Evolutionary conservation across 2,329 filamentous ascomycete genomes (phyloP).

Genomic region (Talaromyces sp.): DNA sequence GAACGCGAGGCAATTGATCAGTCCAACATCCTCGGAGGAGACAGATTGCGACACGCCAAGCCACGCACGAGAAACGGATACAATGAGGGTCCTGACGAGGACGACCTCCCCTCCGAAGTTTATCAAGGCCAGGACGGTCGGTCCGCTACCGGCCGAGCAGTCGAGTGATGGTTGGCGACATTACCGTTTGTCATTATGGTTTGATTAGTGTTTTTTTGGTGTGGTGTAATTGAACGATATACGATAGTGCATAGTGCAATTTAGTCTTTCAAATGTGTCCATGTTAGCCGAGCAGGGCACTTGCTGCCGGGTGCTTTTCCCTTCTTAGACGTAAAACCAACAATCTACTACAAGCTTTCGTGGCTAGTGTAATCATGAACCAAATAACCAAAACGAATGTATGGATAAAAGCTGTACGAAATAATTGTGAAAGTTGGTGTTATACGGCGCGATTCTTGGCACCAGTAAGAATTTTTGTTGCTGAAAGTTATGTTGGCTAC

Average conservation of each 20-base stretch:
- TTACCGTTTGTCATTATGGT: not conserved
- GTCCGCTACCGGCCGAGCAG: constrained; percentile 11
- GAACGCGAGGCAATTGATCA: constrained; percentile 22
- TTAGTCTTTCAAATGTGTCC: not conserved
- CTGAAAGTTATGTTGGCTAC: not conserved
- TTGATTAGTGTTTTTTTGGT: not conserved
- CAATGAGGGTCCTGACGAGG: constrained; percentile 21
- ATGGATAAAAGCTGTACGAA: too few species aligned
- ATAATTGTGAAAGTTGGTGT: not conserved
- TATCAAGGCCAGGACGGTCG: constrained; percentile 7
- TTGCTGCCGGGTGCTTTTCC: not conserved
- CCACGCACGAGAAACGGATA: constrained; percentile 20
- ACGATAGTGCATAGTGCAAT: not conserved
- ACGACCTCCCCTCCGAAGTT: constrained; percentile 19
- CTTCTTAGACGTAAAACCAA: not conserved
- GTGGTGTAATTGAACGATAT: not conserved
- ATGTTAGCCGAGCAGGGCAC: not conserved
- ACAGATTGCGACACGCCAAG: constrained; percentile 20
- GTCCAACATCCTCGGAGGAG: constrained; percentile 20
- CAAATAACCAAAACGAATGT: too few species aligned
- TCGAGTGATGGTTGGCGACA: constrained; percentile 5
- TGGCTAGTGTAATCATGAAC: too few species aligned
- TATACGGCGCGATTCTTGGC: not conserved
- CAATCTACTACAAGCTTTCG: not conserved
- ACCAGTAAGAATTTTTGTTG: not conserved